These are phyloP conservation scores for Phaeophleospora eucalypticola DNA, from an alignment of 2,329 filamentous ascomycete genomes.

Conservation along the genomic window DNA sequence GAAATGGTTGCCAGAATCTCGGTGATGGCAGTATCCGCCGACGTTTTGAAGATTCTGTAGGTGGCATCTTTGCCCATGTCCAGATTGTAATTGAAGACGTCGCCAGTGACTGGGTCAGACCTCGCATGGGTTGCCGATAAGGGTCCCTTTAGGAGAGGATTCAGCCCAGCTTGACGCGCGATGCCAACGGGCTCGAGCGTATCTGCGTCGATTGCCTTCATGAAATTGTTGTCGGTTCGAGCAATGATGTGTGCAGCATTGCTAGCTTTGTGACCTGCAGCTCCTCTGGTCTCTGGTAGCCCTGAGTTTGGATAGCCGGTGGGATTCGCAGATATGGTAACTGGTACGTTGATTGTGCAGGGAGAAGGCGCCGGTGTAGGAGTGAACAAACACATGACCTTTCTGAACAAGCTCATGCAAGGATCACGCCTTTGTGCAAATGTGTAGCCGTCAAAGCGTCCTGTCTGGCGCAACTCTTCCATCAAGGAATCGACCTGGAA, in stretches of 20 bases:
- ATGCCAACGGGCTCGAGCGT: slow-evolving; percentile 69
- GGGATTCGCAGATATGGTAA: slow-evolving; percentile 60
- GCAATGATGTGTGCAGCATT: neutral
- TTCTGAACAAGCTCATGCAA: slow-evolving; percentile 68
- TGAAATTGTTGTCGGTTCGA: slow-evolving; percentile 55
- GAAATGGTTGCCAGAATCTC: slow-evolving; percentile 66
- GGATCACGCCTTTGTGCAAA: slow-evolving; percentile 72
- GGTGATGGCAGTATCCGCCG: slow-evolving; percentile 59
- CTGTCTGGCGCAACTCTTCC: slow-evolving; percentile 56
- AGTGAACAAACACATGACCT: slow-evolving; percentile 63
- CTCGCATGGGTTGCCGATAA: slow-evolving; percentile 68
- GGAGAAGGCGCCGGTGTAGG: slow-evolving; percentile 48
- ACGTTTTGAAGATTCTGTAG: slow-evolving; percentile 68
- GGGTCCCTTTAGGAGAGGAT: slow-evolving; percentile 64
- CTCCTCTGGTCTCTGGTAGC: neutral
- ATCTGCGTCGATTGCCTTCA: slow-evolving; percentile 60
- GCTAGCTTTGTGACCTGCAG: neutral
- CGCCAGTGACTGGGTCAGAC: slow-evolving; percentile 66
- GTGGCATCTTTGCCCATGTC: slow-evolving; percentile 53
- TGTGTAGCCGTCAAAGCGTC: slow-evolving; percentile 52
- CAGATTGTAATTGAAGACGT: slow-evolving; percentile 80
- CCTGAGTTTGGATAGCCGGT: slow-evolving; percentile 55
- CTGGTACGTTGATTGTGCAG: slow-evolving; percentile 42
- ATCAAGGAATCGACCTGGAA: slow-evolving; percentile 62
- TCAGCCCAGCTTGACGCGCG: slow-evolving; percentile 57